These are phyloP conservation scores for Fagus sylvatica DNA, from an alignment of 306 rosid species.

Conservation along the genomic window DNA sequence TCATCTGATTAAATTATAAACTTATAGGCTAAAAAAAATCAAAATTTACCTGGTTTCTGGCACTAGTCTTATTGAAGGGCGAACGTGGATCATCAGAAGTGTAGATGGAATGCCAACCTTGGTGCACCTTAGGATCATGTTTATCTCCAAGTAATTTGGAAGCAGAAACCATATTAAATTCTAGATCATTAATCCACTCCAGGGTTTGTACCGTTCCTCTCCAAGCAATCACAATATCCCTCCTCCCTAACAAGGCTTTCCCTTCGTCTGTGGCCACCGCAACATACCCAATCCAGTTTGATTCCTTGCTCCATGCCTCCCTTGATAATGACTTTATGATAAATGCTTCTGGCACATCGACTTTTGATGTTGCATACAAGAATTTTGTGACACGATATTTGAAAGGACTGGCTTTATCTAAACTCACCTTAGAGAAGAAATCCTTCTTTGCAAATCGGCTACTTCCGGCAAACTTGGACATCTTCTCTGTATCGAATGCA, in stretches of 20 bases:
- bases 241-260: slow-evolving; percentile 61
- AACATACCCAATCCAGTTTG: slow-evolving; percentile 89
- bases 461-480: slow-evolving; percentile 57
- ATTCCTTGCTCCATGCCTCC: slow-evolving; percentile 93
- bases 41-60: slow-evolving; percentile 52
- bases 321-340: slow-evolving; percentile 65
- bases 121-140: slow-evolving; percentile 44
- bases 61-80: slow-evolving; percentile 42
- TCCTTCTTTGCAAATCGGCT: slow-evolving; percentile 36
- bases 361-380: slow-evolving; percentile 57
- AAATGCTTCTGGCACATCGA: slow-evolving; percentile 72
- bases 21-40: background rate
- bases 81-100: slow-evolving; percentile 49
- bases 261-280: slow-evolving; percentile 81
- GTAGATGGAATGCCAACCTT: slow-evolving; percentile 72
- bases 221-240: slow-evolving; percentile 90
- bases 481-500: slow-evolving; percentile 56
- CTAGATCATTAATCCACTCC: slow-evolving; percentile 71
- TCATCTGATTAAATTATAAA: background rate
- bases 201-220: slow-evolving; percentile 68
- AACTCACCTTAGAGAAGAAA: slow-evolving; percentile 52
- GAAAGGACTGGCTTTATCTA: slow-evolving; percentile 44
- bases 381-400: slow-evolving; percentile 60
- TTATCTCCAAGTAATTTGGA: slow-evolving; percentile 37
- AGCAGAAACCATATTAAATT: slow-evolving; percentile 43